Conservation (phyloP, 1,284 basidiomycete genomes). For the Tetrapyrgos nigripes region DNA sequence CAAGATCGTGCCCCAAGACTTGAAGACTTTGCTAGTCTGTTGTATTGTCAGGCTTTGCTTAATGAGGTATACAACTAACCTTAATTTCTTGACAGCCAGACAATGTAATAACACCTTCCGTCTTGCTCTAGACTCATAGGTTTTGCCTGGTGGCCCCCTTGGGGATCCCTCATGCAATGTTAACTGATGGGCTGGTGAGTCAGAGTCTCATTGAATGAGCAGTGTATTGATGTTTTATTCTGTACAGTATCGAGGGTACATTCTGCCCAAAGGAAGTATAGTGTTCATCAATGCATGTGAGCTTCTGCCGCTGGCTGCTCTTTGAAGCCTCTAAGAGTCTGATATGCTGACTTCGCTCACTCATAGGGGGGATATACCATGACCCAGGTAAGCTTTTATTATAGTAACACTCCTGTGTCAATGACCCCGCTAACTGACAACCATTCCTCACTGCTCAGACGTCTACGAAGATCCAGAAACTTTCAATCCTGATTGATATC, state of each 20-base stretch:
- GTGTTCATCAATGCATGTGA: constrained; percentile 25
- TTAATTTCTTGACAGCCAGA: background rate
- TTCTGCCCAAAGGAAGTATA: constrained; percentile 20
- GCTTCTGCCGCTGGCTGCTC: background rate
- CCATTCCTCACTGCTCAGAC: background rate
- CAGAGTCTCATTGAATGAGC: background rate
- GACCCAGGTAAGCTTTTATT: constrained; percentile 13
- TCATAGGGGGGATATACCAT: constrained; percentile 22
- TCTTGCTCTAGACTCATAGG: constrained; percentile 23
- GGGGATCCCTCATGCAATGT: constrained; percentile 17
- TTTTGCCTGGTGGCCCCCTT: constrained; percentile 23
- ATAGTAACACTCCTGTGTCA: background rate
- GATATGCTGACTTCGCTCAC: background rate
- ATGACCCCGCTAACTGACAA: background rate
- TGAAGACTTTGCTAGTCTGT: constrained; percentile 27
- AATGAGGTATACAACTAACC: no score
- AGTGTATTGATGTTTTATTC: background rate
- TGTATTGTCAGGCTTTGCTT: constrained; percentile 30
- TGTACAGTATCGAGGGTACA: constrained; percentile 19
- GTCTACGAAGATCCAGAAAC: constrained; percentile 11
- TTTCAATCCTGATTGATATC: constrained; percentile 16
- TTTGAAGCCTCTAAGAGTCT: no score
- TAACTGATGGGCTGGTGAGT: constrained; percentile 10
- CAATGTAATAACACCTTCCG: background rate
- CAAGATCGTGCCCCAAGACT: constrained; percentile 21